Evolutionary conservation across 2,329 filamentous ascomycete species (phyloP).

Genomic region (Penicillium digitatum): DNA sequence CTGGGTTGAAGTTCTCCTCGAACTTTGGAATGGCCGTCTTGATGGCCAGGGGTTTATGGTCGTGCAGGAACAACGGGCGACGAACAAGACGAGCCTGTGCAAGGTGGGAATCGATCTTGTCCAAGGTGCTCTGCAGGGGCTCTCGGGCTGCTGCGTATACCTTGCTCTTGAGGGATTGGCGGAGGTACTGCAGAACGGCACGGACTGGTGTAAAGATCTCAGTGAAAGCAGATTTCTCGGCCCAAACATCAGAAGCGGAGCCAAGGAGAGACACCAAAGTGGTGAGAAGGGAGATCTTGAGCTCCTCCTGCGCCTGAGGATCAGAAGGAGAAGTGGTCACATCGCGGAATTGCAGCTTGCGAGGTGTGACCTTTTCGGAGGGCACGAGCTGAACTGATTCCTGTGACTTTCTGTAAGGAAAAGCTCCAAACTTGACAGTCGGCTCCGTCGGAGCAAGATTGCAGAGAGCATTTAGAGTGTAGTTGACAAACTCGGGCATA

Average conservation of each 20-base stretch:
- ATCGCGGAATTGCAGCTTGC: constrained; percentile 59
- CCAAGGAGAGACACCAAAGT: constrained; percentile 64
- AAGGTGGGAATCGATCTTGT: constrained; percentile 44
- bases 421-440: constrained; percentile 49
- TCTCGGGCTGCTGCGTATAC: constrained; percentile 42
- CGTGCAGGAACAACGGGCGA: constrained; percentile 78
- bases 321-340: constrained; percentile 35
- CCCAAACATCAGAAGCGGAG: constrained; percentile 68
- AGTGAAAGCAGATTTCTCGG: constrained; percentile 65
- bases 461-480: constrained; percentile 68
- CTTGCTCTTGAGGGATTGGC: constrained; percentile 50
- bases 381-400: constrained; percentile 49
- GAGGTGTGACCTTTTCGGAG: constrained; percentile 35
- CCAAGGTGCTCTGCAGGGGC: constrained; percentile 29
- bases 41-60: constrained; percentile 84
- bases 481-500: constrained; percentile 83
- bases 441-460: constrained; percentile 59
- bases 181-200: constrained; percentile 59
- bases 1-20: constrained; percentile 89
- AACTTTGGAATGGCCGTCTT: constrained; percentile 88
- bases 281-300: constrained; percentile 59
- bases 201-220: constrained; percentile 71
- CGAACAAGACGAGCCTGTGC: constrained; percentile 62
- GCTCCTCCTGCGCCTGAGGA: constrained; percentile 33
- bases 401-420: constrained; percentile 59